These are phyloP conservation scores for Eugenia klotzschiana DNA, from an alignment of 441 rosid species.

Conservation along the genomic window DNA sequence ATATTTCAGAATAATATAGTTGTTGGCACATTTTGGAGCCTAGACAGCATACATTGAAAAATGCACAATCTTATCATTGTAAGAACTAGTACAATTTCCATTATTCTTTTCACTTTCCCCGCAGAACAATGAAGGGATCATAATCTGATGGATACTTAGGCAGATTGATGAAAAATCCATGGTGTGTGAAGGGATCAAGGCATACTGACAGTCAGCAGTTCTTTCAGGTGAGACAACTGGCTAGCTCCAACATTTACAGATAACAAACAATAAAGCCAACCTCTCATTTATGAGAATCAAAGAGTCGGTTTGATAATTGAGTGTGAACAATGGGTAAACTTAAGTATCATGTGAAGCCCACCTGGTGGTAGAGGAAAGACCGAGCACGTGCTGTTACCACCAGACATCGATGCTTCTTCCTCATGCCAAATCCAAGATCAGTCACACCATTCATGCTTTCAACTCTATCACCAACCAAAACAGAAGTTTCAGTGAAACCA, in stretches of 20 bases:
- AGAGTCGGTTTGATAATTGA: not conserved
- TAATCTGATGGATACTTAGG: not conserved
- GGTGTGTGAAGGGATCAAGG: not conserved
- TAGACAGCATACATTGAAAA: not conserved
- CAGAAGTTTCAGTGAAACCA: slow-evolving; percentile 9
- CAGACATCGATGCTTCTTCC: slow-evolving; percentile 48
- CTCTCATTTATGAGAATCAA: not conserved
- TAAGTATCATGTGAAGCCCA: not conserved
- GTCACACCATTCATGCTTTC: slow-evolving; percentile 10
- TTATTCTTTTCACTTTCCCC: not conserved
- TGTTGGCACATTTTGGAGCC: not conserved
- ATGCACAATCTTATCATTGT: not conserved
- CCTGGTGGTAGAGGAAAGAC: slow-evolving; percentile 90
- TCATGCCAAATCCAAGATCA: slow-evolving; percentile 39
- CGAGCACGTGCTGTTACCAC: slow-evolving; percentile 65
- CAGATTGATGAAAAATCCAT: not conserved
- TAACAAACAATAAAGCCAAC: not conserved
- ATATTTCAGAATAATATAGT: not conserved
- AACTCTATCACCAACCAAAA: not conserved
- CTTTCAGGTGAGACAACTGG: not conserved
- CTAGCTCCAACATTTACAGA: not conserved
- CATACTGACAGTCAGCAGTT: not conserved
- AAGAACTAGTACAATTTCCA: not conserved
- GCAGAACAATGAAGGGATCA: not conserved
- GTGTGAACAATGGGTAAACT: not conserved